A percentile compares a stretch with the other conserved stretches of the same genome.
Evolutionary conservation across 352 stramenopile genomes (phyloP).

Genomic region (Pythium apleroticum): DNA sequence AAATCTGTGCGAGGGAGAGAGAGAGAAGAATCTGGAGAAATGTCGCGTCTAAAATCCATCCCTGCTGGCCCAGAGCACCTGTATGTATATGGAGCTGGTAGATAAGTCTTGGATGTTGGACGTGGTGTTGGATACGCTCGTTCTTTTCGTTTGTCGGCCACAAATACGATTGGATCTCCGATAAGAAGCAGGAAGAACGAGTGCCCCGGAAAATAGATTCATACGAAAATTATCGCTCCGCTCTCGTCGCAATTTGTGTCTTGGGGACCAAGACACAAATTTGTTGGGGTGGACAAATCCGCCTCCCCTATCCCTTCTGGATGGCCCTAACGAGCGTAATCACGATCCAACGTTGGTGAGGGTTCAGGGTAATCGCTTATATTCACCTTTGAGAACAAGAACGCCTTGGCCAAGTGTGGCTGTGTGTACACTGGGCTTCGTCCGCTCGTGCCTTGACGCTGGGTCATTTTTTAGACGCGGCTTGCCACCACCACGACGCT

Average conservation of each 20-base stretch:
- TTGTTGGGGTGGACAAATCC: neutral
- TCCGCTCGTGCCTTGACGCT: neutral
- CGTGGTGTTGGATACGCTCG: neutral
- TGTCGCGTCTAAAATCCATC: neutral
- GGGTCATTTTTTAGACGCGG: neutral
- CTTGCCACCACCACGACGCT: neutral
- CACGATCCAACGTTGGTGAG: neutral
- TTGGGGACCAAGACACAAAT: neutral
- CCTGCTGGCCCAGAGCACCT: neutral
- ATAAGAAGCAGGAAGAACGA: neutral
- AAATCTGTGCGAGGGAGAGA: neutral
- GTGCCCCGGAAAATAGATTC: neutral
- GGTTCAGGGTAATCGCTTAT: neutral
- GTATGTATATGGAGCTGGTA: neutral
- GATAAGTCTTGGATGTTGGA: neutral
- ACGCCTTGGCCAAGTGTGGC: neutral
- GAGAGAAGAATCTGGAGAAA: neutral
- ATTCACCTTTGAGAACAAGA: neutral
- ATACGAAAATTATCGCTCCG: neutral
- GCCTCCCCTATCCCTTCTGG: conserved; percentile 1
- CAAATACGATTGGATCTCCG: neutral
- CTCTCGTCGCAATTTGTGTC: conserved; percentile 1
- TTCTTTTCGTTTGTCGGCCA: neutral
- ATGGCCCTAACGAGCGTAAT: conserved; percentile 6
- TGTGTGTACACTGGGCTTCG: neutral